Conservation (phyloP, 352 stramenopile species). For the Pythium brassicae region DNA sequence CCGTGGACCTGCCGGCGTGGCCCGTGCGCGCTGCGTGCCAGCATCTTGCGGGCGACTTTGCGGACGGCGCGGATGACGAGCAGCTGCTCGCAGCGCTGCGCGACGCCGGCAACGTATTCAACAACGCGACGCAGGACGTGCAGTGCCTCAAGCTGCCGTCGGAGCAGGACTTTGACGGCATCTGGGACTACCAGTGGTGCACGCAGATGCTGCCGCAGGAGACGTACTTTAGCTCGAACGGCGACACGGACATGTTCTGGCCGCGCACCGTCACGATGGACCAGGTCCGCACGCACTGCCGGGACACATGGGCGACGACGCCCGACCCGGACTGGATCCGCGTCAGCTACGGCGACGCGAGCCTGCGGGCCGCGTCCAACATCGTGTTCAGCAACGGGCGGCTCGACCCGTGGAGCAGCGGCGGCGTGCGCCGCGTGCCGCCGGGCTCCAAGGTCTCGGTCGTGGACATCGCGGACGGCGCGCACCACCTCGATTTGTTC, state of each 20-base stretch:
- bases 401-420: constrained; percentile 91
- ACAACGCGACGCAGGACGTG: constrained; percentile 82
- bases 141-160: constrained; percentile 72
- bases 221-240: constrained; percentile 87
- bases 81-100: constrained; percentile 46
- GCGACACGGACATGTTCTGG: constrained; percentile 93
- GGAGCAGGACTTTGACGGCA: constrained; percentile 73
- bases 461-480: constrained; percentile 71
- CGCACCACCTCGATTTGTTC: constrained; percentile 92
- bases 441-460: constrained; percentile 55
- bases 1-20: constrained; percentile 82
- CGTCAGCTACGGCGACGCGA: constrained; percentile 64
- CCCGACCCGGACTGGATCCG: constrained; percentile 76
- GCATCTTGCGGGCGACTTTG: constrained; percentile 48
- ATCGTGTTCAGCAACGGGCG: constrained; percentile 95
- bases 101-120: constrained; percentile 79
- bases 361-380: constrained; percentile 76
- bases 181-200: constrained; percentile 92
- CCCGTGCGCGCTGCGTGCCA: constrained; percentile 89
- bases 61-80: constrained; percentile 21
- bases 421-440: constrained; percentile 69
- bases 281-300: constrained; percentile 56
- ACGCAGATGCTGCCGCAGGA: constrained; percentile 89
- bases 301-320: constrained; percentile 53
- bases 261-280: constrained; percentile 52